These are phyloP conservation scores for Epichloe sp. DNA, from an alignment of 2,329 filamentous ascomycete genomes.

Conservation along the genomic window DNA sequence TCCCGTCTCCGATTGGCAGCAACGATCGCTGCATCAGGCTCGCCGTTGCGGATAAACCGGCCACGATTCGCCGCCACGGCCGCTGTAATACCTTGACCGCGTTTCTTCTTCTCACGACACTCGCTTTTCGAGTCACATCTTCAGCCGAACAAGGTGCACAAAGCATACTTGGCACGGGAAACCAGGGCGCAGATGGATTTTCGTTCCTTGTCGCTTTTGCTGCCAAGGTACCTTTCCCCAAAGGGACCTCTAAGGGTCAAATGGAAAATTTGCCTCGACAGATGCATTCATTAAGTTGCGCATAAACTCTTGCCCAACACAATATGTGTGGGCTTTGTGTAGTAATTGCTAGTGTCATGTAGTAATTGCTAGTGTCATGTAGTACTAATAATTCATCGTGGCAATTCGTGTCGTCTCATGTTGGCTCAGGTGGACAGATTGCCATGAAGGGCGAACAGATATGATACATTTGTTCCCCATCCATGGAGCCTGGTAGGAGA, in stretches of 20 bases:
- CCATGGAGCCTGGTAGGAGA: neutral
- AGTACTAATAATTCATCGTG: neutral
- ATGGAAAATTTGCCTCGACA: neutral
- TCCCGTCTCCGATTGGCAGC: conserved; percentile 2
- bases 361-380: neutral
- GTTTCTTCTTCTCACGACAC: neutral
- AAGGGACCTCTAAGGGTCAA: neutral
- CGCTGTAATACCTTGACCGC: conserved; percentile 1
- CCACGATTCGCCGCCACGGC: conserved; percentile 1
- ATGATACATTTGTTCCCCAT: neutral
- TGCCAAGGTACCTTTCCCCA: no score
- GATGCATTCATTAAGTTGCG: neutral
- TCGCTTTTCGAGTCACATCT: conserved; percentile 7
- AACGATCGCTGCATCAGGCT: neutral
- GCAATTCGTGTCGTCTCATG: neutral
- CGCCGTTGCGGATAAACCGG: conserved; percentile 6
- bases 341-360: neutral
- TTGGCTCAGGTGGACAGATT: neutral
- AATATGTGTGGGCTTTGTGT: neutral
- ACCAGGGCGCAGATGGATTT: neutral
- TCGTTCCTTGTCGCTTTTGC: neutral
- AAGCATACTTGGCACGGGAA: neutral
- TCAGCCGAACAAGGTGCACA: neutral
- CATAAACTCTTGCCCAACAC: neutral
- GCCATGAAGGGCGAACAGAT: neutral